Conservation (phyloP, 139 green algal species). For the Gonium pectorale region DNA sequence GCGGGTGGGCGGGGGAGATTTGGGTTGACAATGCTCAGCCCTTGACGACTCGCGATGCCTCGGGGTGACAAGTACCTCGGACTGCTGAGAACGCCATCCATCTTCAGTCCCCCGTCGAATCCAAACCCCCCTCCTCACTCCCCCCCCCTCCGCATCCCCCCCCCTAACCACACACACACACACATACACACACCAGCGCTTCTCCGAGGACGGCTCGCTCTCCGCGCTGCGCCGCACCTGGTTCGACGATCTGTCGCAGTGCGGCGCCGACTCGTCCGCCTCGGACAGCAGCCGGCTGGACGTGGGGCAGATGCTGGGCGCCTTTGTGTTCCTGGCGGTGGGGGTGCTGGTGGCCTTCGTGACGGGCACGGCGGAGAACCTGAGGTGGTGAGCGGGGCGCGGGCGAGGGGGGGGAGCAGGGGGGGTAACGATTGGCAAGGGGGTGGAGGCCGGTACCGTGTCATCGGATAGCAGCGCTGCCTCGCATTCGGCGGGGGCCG, state of each 20-base stretch:
- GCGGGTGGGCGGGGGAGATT: too few relatives aligned
- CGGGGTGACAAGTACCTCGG: too few relatives aligned
- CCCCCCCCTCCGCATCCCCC: not conserved
- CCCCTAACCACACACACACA: not conserved
- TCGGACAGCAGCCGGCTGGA: slow-evolving; percentile 14
- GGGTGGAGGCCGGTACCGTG: too few relatives aligned
- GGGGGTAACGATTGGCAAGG: too few relatives aligned
- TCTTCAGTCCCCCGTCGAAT: too few relatives aligned
- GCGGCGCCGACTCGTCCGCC: not conserved
- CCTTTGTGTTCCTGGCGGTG: slow-evolving; percentile 16
- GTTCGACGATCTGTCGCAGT: slow-evolving; percentile 29
- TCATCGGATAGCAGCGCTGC: too few relatives aligned
- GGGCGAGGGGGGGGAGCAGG: too few relatives aligned
- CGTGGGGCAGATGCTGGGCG: slow-evolving; percentile 31
- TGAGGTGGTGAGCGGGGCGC: slow-evolving; percentile 8
- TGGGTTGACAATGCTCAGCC: not conserved
- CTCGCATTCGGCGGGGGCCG: too few relatives aligned
- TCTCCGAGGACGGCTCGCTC: slow-evolving; percentile 22
- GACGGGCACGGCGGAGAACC: slow-evolving; percentile 24
- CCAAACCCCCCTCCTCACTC: not conserved
- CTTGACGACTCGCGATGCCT: not conserved
- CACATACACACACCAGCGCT: not conserved
- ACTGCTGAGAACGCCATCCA: too few relatives aligned
- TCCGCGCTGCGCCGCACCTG: slow-evolving; percentile 18
- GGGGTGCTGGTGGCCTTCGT: slow-evolving; percentile 12